These are phyloP conservation scores for Ambispora gerdemannii DNA, from an alignment of 192 early-diverging fungal genomes.

Conservation along the genomic window DNA sequence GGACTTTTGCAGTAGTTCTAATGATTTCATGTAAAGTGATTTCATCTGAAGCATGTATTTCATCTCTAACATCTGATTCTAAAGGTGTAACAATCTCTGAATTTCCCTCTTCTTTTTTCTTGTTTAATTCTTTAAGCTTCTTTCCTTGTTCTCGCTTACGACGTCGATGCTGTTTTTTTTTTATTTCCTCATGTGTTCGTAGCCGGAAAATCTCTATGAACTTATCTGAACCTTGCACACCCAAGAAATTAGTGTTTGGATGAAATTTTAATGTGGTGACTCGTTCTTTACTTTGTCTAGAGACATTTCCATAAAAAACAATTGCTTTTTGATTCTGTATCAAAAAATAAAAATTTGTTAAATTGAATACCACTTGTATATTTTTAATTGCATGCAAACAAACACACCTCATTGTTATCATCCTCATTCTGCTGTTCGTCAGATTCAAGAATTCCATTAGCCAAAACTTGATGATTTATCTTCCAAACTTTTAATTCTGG, in stretches of 20 bases:
- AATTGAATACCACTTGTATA: not conserved
- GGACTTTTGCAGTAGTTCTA: conserved; percentile 72
- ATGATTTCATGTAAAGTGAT: conserved; percentile 70
- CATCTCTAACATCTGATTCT: conserved; percentile 37
- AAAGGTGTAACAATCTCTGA: not conserved
- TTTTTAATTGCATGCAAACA: not conserved
- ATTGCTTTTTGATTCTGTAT: conserved; percentile 61
- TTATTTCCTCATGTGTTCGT: conserved; percentile 73
- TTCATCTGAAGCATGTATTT: conserved; percentile 71
- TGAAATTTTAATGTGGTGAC: conserved; percentile 78
- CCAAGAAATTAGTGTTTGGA: conserved; percentile 73
- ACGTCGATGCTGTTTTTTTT: conserved; percentile 77
- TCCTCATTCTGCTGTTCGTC: no score
- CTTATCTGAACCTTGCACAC: conserved; percentile 74
- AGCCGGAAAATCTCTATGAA: conserved; percentile 82
- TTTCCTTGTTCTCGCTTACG: conserved; percentile 78
- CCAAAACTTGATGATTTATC: conserved; percentile 61
- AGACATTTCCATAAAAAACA: conserved; percentile 69
- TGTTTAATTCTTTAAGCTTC: conserved; percentile 47
- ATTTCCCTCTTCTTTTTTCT: conserved; percentile 39
- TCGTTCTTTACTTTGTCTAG: conserved; percentile 77
- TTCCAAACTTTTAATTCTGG: conserved; percentile 85
- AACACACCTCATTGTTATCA: conserved; percentile 39
- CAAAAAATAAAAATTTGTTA: no score
- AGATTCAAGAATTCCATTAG: conserved; percentile 53